phyloP scores from a whole-genome alignment of 495 filamentous ascomycete species.

The Immersiella caudata region DNA sequence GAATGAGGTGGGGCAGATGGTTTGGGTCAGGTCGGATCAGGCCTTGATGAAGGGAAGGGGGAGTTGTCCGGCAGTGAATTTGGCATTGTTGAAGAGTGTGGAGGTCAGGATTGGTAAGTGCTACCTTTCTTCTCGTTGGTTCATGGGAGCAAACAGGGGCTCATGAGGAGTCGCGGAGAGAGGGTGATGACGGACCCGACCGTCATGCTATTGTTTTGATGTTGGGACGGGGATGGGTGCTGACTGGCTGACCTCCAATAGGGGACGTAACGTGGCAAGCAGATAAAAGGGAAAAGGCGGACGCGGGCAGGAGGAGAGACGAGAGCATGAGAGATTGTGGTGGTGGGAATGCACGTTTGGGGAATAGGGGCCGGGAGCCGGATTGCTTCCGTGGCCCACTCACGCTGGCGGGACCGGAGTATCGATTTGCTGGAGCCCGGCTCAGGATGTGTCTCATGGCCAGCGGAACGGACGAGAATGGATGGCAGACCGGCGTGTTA shows the following conservation, averaged over 20 bases:
- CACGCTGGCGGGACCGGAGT: constrained; percentile 18
- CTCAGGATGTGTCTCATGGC: constrained; percentile 15
- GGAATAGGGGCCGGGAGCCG: background rate
- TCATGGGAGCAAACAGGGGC: no score
- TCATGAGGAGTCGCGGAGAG: no score
- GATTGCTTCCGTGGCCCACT: background rate
- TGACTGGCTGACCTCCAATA: background rate
- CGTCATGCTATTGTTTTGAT: background rate
- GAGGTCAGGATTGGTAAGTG: constrained; percentile 14
- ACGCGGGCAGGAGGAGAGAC: background rate
- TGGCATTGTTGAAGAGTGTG: constrained; percentile 11
- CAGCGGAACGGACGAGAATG: background rate
- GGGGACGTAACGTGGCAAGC: background rate
- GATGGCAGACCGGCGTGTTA: background rate
- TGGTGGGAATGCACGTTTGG: background rate
- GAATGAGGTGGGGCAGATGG: constrained; percentile 19
- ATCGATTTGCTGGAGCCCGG: background rate
- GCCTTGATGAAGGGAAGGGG: constrained; percentile 12
- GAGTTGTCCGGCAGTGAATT: constrained; percentile 22
- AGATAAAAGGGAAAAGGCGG: background rate
- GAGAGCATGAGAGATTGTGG: background rate
- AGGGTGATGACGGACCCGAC: no score
- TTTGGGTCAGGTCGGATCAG: constrained; percentile 28
- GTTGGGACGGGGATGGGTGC: background rate
- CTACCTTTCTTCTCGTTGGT: background rate